Percentiles rank a stretch among this genome's conserved stretches.
These are phyloP conservation scores for Pestalotiopsis sp. DNA, from an alignment of 2,329 filamentous ascomycete genomes.

Conservation along the genomic window DNA sequence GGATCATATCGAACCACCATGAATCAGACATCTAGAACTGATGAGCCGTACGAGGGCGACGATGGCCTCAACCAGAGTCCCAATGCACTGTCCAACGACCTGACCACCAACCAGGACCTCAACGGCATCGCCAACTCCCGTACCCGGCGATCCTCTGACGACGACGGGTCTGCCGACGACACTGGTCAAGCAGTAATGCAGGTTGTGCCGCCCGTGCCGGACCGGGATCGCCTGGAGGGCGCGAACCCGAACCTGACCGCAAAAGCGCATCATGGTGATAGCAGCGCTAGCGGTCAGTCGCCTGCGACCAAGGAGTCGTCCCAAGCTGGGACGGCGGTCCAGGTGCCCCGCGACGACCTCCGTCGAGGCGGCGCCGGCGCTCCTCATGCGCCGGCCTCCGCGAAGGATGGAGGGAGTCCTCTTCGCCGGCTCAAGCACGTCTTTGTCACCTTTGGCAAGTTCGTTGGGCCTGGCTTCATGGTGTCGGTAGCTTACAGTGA, in stretches of 20 bases:
- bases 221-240: slow-evolving; percentile 18
- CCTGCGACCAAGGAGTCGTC: slow-evolving; percentile 19
- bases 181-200: slow-evolving; percentile 29
- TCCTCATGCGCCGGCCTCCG: slow-evolving; percentile 8
- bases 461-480: slow-evolving; percentile 71
- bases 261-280: slow-evolving; percentile 15
- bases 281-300: slow-evolving; percentile 22
- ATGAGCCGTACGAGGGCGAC: slow-evolving; percentile 39
- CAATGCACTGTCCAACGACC: slow-evolving; percentile 52
- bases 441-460: slow-evolving; percentile 52
- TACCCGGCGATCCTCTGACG: slow-evolving; percentile 24
- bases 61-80: slow-evolving; percentile 58
- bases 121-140: slow-evolving; percentile 52
- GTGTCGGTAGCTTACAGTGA: slow-evolving; percentile 60
- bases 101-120: slow-evolving; percentile 59
- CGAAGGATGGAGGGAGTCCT: slow-evolving; percentile 16
- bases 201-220: slow-evolving; percentile 18
- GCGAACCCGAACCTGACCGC: slow-evolving; percentile 21
- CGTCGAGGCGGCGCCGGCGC: slow-evolving; percentile 3
- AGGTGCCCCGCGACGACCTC: slow-evolving; percentile 18
- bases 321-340: slow-evolving; percentile 15
- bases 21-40: slow-evolving; percentile 38
- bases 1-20: slow-evolving; percentile 19
- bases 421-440: slow-evolving; percentile 25
- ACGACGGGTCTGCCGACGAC: slow-evolving; percentile 25